phyloP scores from a whole-genome alignment of 2,329 filamentous ascomycete species.

The Golovinomyces cichoracearum region DNA sequence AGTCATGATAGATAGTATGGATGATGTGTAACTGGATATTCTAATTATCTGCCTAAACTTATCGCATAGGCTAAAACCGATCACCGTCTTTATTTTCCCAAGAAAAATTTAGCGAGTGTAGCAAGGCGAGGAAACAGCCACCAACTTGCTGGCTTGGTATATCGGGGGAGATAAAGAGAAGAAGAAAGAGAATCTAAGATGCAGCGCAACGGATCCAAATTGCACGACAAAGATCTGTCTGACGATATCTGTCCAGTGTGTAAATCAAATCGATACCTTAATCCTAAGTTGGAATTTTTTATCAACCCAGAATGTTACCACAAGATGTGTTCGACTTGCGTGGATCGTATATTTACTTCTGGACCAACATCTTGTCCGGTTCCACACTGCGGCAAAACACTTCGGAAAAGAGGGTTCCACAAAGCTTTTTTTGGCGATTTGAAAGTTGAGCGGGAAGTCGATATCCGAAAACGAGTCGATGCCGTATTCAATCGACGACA shows the following conservation, averaged over 20 bases:
- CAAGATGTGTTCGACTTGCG: slow-evolving; percentile 92
- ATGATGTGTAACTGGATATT: no score
- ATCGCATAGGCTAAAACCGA: no score
- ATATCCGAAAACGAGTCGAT: slow-evolving; percentile 59
- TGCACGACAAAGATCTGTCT: slow-evolving; percentile 8
- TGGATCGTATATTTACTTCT: slow-evolving; percentile 75
- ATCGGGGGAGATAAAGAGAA: no score
- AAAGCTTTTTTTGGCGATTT: slow-evolving; percentile 78
- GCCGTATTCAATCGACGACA: slow-evolving; percentile 65
- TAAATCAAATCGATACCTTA: slow-evolving; percentile 89
- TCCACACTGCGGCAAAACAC: slow-evolving; percentile 60
- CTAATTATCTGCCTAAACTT: no score
- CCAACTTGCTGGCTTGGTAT: no score
- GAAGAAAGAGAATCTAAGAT: no score
- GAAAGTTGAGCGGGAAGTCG: slow-evolving; percentile 70
- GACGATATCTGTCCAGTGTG: slow-evolving; percentile 79
- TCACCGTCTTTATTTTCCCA: no score
- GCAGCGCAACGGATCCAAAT: slow-evolving; percentile 6
- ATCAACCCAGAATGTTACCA: slow-evolving; percentile 99
- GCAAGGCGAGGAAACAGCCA: no score
- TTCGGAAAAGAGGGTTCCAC: slow-evolving; percentile 64
- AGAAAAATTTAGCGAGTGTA: no score
- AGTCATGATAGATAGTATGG: not conserved
- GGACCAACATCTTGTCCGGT: slow-evolving; percentile 85
- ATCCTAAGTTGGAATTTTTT: slow-evolving; percentile 76